Percentiles rank a stretch among this genome's conserved stretches.
Evolutionary conservation across 2,329 filamentous ascomycete species (phyloP).

Genomic region (Nemania serpens): DNA sequence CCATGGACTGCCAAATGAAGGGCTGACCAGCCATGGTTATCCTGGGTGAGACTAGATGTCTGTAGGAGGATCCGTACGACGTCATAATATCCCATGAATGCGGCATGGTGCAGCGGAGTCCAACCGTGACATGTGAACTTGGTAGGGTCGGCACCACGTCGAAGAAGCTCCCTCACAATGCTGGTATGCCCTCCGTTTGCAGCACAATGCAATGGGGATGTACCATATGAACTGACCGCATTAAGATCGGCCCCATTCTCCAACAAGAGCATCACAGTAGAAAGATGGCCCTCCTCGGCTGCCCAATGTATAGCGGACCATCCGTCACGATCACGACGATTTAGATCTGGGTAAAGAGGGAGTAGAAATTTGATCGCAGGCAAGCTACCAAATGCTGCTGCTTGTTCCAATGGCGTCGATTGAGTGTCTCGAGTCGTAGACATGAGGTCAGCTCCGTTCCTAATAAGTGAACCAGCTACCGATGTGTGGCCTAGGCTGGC

Average conservation of each 20-base stretch:
- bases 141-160: neutral
- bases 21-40: constrained; percentile 9
- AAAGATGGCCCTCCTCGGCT: constrained; percentile 8
- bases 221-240: constrained; percentile 1
- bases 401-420: neutral
- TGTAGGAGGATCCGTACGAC: neutral
- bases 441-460: neutral
- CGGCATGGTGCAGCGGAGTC: constrained; percentile 13
- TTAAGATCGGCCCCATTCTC: neutral
- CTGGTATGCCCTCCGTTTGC: neutral
- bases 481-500: too few species aligned
- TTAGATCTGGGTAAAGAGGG: neutral
- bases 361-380: neutral
- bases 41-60: neutral
- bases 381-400: neutral
- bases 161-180: neutral
- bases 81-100: constrained; percentile 5
- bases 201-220: constrained; percentile 9
- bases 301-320: constrained; percentile 14
- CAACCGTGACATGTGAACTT: constrained; percentile 12
- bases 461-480: too few species aligned
- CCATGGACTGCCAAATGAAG: constrained; percentile 8
- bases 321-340: neutral
- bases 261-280: neutral
- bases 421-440: neutral